Conservation (phyloP, 2,329 filamentous ascomycete genomes). For the Neofusicoccum laricinum region DNA sequence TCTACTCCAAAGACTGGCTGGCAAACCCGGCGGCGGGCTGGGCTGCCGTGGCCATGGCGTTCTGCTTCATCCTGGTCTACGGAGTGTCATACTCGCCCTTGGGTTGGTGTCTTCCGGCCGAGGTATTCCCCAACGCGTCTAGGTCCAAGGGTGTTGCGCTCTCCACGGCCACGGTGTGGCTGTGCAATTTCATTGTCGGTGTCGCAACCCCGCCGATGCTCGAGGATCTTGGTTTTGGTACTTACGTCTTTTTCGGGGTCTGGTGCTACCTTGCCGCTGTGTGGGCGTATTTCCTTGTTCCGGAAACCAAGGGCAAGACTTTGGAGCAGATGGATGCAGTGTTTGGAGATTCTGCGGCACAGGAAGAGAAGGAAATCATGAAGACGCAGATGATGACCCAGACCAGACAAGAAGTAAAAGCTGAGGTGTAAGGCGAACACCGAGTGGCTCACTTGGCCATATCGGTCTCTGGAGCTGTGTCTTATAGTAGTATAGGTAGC, state of each 20-base stretch:
- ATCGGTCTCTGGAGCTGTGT: too few relatives aligned
- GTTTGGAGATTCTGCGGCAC: conserved; percentile 30
- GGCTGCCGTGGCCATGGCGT: conserved; percentile 36
- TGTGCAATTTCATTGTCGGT: conserved; percentile 62
- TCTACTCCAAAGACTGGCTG: conserved; percentile 51
- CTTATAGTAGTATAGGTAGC: too few relatives aligned
- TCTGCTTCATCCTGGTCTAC: conserved; percentile 61
- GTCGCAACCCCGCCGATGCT: conserved; percentile 65
- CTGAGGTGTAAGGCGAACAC: not conserved
- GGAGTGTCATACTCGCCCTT: conserved; percentile 37
- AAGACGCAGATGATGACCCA: not conserved
- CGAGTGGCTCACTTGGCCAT: too few relatives aligned
- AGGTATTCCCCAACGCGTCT: conserved; percentile 15
- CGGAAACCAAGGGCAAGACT: conserved; percentile 33
- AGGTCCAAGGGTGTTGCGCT: conserved; percentile 48
- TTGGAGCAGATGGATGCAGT: conserved; percentile 38
- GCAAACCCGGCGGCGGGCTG: conserved; percentile 52
- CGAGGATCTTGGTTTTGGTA: conserved; percentile 50
- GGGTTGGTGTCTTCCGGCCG: conserved; percentile 22
- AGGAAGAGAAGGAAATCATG: conserved; percentile 29
- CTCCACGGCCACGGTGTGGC: conserved; percentile 61
- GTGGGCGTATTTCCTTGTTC: conserved; percentile 34
- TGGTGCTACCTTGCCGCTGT: conserved; percentile 33
- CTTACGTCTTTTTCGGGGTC: conserved; percentile 36
- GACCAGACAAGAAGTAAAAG: not conserved